Conservation (phyloP, 2,329 filamentous ascomycete species). For the Penicillium sp. region DNA sequence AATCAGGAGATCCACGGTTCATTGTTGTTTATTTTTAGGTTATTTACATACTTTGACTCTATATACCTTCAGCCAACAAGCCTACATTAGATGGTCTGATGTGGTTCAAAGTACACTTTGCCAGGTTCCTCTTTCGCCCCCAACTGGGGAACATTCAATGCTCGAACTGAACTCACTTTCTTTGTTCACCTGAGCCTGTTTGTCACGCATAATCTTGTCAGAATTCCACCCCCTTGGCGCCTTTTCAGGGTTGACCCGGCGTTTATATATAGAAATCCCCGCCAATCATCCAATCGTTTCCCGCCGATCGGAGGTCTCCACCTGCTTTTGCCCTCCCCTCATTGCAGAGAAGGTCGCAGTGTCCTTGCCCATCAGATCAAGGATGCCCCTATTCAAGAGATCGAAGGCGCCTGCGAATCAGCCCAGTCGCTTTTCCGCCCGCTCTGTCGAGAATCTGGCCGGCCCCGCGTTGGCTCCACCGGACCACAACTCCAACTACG, state of each 20-base stretch:
- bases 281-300: background rate
- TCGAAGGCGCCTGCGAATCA: constrained; percentile 18
- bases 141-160: background rate
- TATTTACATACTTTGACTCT: no score
- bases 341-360: background rate
- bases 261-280: background rate
- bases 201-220: background rate
- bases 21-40: no score
- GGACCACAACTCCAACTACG: constrained; percentile 16
- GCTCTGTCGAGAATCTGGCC: constrained; percentile 24
- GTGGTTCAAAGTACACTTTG: background rate
- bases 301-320: background rate
- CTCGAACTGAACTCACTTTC: background rate
- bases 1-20: no score
- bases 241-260: background rate
- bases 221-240: background rate
- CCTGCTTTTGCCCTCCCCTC: constrained; percentile 1
- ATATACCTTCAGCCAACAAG: no score
- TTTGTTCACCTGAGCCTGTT: background rate
- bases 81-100: no score
- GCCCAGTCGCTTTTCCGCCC: constrained; percentile 13
- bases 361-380: constrained; percentile 8
- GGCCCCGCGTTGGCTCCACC: constrained; percentile 19
- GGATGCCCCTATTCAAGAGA: constrained; percentile 25
- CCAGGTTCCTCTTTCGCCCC: background rate